phyloP scores from a whole-genome alignment of 176 grass and related monocot species.

The Poa annua region DNA sequence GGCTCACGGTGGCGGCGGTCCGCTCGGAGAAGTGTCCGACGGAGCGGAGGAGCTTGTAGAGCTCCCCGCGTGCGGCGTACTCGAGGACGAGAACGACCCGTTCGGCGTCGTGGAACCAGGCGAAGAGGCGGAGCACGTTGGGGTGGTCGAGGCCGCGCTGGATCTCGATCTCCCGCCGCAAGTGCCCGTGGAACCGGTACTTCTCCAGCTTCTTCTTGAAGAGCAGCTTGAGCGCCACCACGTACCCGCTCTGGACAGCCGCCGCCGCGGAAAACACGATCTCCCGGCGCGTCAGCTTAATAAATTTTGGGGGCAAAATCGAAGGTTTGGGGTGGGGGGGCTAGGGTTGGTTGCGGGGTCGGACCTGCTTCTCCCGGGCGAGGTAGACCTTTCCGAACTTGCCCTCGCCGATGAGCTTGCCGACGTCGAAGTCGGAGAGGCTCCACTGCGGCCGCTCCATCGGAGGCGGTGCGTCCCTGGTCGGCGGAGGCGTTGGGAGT shows the following conservation, averaged over 20 bases:
- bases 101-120: constrained; percentile 85
- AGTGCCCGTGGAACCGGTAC: constrained; percentile 73
- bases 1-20: constrained; percentile 64
- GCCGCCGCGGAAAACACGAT: neutral
- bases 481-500: neutral
- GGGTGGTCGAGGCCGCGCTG: constrained; percentile 82
- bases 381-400: constrained; percentile 97
- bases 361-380: constrained; percentile 77
- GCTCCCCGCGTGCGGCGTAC: constrained; percentile 69
- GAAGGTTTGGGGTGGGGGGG: neutral
- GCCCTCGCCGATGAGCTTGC: constrained; percentile 80
- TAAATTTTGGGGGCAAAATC: neutral
- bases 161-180: constrained; percentile 87
- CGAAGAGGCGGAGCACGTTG: constrained; percentile 89
- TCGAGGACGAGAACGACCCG: constrained; percentile 84
- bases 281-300: constrained; percentile 8
- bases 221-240: constrained; percentile 84
- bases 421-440: constrained; percentile 76
- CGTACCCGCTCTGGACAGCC: constrained; percentile 65
- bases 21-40: constrained; percentile 66
- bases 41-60: constrained; percentile 76
- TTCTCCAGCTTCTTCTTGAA: constrained; percentile 88
- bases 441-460: constrained; percentile 61
- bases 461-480: constrained; percentile 7
- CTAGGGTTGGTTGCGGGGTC: neutral